These are phyloP conservation scores for Aplosporella prunicola DNA, from an alignment of 2,329 filamentous ascomycete species.

Conservation along the genomic window DNA sequence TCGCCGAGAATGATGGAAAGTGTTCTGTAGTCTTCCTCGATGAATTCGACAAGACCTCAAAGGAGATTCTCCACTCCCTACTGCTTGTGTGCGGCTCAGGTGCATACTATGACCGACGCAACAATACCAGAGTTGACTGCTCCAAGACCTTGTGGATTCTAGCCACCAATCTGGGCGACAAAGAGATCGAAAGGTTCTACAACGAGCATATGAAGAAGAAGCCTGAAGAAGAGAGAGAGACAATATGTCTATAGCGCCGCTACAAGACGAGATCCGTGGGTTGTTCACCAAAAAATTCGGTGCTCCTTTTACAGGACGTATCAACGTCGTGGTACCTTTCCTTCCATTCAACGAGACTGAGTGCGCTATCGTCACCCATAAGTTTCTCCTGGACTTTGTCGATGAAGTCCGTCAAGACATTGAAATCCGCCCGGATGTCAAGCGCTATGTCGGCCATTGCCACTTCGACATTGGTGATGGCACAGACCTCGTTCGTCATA, in stretches of 20 bases:
- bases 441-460: slow-evolving; percentile 2
- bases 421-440: slow-evolving; percentile 11
- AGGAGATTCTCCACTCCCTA: slow-evolving; percentile 34
- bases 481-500: neutral
- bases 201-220: slow-evolving; percentile 17
- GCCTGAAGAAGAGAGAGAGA: slow-evolving; percentile 14
- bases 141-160: slow-evolving; percentile 42
- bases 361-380: slow-evolving; percentile 35
- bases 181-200: slow-evolving; percentile 33
- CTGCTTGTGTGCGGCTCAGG: slow-evolving; percentile 36
- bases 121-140: slow-evolving; percentile 27
- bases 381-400: slow-evolving; percentile 30
- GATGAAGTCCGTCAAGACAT: slow-evolving; percentile 20
- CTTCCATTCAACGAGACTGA: slow-evolving; percentile 33
- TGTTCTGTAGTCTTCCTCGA: slow-evolving; percentile 41
- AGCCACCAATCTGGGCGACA: slow-evolving; percentile 37
- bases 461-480: slow-evolving; percentile 1
- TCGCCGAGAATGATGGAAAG: slow-evolving; percentile 27
- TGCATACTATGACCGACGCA: slow-evolving; percentile 34
- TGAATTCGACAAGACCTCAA: slow-evolving; percentile 42
- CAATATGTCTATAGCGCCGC: slow-evolving; percentile 14
- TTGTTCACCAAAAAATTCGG: slow-evolving; percentile 17
- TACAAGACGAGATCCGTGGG: slow-evolving; percentile 18
- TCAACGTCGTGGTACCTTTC: slow-evolving; percentile 36
- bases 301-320: slow-evolving; percentile 33